Evolutionary conservation across 345 rosid genomes (phyloP).

Genomic region (Syzygium oleosum): DNA sequence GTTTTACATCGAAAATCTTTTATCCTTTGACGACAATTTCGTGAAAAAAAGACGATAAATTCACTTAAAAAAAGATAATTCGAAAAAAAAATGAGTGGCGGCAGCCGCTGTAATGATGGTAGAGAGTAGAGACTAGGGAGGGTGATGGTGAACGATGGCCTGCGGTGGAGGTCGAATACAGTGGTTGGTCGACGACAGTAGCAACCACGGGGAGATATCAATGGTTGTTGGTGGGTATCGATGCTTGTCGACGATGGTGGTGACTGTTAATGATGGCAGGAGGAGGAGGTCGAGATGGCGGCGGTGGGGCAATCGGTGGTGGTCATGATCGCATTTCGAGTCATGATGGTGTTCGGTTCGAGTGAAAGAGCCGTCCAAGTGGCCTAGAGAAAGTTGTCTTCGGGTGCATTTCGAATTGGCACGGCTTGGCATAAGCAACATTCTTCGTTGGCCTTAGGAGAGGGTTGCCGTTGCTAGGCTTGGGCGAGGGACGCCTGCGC

Average conservation of each 20-base stretch:
- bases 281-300: neutral
- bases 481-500: too few relatives aligned
- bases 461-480: too few relatives aligned
- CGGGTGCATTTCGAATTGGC: neutral
- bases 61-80: neutral
- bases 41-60: neutral
- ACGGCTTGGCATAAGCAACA: too few relatives aligned
- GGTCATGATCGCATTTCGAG: neutral
- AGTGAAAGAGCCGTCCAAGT: neutral
- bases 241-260: neutral
- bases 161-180: neutral
- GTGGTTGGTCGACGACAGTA: neutral
- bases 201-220: neutral
- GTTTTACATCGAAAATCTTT: neutral
- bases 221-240: neutral
- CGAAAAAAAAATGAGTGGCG: neutral
- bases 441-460: too few relatives aligned
- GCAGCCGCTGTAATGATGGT: neutral
- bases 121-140: neutral
- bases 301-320: neutral
- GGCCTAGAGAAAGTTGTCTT: neutral
- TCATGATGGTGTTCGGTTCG: rapidly evolving
- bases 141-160: neutral
- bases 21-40: neutral
- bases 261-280: neutral